Evolutionary conservation across 1,284 basidiomycete species (phyloP), one percentile per base, ranked within the genome.

Genomic region (Vanrija sp.): DNA sequence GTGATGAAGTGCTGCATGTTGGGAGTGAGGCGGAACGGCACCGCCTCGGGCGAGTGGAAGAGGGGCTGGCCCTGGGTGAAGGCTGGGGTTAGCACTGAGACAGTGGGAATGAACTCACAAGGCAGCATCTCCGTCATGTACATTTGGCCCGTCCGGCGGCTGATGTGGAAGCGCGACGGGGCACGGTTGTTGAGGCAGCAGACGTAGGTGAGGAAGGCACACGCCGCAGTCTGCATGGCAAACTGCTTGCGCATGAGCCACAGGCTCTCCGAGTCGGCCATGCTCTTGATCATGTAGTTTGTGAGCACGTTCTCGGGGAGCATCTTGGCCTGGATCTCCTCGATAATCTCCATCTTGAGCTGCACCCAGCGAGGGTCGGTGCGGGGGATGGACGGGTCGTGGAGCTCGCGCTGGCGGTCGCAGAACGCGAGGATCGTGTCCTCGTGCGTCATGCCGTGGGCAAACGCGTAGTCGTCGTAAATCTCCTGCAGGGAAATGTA

Each of bases 231-330:
- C 71, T 98, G 94, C 41, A 88, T 77, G 10, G 94, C 87, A 75
- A 98, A 97, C 74, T 97, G 92, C 78, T 97, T 98, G 60, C 96
- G 85, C 84, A 98, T 91, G 58, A 90, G 83, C 94, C 95, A 99
- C 6, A 98, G 81, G 64, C 96, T 92, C 55, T 84, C 84, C 2
- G 95, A 85, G 5, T 83, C 83, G 24, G 82, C 78, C 89, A 97
- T 96, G 22, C 87, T 87, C 46, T 84, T 84, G 42, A 85, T 81
- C 85, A 98, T 89, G 72, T 92, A 98, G 62, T 85, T 86, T 50
- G 84, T 85, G 31, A 99, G 78, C 37, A 98, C 82, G 54, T 87
- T 88, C 53, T 97, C 90, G 4, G 96, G 94, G 20, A 96, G 82
- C 77, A 93, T 85, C 78, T 98, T 98, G 38, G 82, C 76, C 56